Percentiles rank a stretch among this genome's conserved stretches.
phyloP scores from a whole-genome alignment of 371 early-diverging fungal genomes.

The Thermomucor indicae-seudaticae region DNA sequence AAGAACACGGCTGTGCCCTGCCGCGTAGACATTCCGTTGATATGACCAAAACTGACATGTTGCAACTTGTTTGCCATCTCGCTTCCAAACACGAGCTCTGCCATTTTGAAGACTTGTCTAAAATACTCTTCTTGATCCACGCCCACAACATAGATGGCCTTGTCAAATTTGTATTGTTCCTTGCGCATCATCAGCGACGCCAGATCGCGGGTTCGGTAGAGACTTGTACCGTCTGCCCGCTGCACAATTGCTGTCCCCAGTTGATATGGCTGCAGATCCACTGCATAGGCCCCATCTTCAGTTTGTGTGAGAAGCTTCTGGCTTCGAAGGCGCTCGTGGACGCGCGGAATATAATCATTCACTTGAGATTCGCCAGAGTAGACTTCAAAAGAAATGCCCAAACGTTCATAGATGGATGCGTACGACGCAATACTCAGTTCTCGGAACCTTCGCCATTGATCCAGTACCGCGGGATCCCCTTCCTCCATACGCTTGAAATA shows the following conservation, averaged over 20 bases:
- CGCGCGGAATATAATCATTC: slow-evolving; percentile 64
- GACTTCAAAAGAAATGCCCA: slow-evolving; percentile 90
- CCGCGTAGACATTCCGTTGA: slow-evolving; percentile 95
- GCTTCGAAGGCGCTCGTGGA: slow-evolving; percentile 59
- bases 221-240: slow-evolving; percentile 86
- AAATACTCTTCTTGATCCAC: slow-evolving; percentile 89
- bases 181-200: slow-evolving; percentile 86
- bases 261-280: slow-evolving; percentile 69
- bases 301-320: slow-evolving; percentile 51
- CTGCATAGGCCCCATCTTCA: slow-evolving; percentile 68
- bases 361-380: slow-evolving; percentile 97
- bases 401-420: slow-evolving; percentile 79
- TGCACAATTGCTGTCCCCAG: slow-evolving; percentile 75
- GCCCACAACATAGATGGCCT: slow-evolving; percentile 91
- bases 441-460: slow-evolving; percentile 84
- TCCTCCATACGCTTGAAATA: slow-evolving; percentile 96
- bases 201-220: slow-evolving; percentile 97
- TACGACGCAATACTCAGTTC: slow-evolving; percentile 87
- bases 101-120: slow-evolving; percentile 90
- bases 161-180: slow-evolving; percentile 76
- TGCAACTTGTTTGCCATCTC: slow-evolving; percentile 44
- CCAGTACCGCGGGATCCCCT: slow-evolving; percentile 71
- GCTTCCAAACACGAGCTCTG: slow-evolving; percentile 54
- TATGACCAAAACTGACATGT: slow-evolving; percentile 94
- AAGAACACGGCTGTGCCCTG: slow-evolving; percentile 95